These are phyloP conservation scores for Leucocoprinus sp. DNA, from an alignment of 768 basidiomycete species.

Conservation along the genomic window DNA sequence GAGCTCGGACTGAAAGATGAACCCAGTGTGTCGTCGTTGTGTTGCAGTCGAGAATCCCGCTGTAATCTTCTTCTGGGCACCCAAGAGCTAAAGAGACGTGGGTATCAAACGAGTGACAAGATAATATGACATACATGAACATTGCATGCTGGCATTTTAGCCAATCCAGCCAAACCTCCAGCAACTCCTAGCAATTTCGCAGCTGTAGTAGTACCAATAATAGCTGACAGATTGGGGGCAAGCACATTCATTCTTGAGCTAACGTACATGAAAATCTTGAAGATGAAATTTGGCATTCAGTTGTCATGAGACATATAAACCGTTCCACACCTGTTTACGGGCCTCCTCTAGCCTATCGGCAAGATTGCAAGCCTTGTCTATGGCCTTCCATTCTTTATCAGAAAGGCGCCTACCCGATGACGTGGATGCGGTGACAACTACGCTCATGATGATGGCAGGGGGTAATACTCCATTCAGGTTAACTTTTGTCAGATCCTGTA, in stretches of 20 bases:
- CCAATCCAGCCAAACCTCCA: constrained; percentile 83
- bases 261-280: constrained; percentile 97
- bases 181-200: constrained; percentile 97
- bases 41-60: constrained; percentile 86
- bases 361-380: constrained; percentile 81
- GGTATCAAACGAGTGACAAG: neutral
- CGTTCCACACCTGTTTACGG: constrained; percentile 63
- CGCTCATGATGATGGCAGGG: constrained; percentile 89
- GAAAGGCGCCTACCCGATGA: constrained; percentile 70
- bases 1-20: constrained; percentile 90
- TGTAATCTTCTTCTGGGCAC: constrained; percentile 87
- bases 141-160: constrained; percentile 94
- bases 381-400: constrained; percentile 68
- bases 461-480: constrained; percentile 74
- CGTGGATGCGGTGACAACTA: constrained; percentile 91
- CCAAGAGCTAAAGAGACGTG: constrained; percentile 58
- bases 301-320: neutral
- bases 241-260: constrained; percentile 98
- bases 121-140: constrained; percentile 60
- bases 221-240: constrained; percentile 96
- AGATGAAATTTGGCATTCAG: neutral
- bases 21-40: constrained; percentile 90
- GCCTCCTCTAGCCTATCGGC: constrained; percentile 85
- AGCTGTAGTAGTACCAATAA: constrained; percentile 97
- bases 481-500: constrained; percentile 80